Evolutionary conservation across 371 early-diverging fungal genomes (phyloP).

Genomic region (Choanephora cucurbitarum): DNA sequence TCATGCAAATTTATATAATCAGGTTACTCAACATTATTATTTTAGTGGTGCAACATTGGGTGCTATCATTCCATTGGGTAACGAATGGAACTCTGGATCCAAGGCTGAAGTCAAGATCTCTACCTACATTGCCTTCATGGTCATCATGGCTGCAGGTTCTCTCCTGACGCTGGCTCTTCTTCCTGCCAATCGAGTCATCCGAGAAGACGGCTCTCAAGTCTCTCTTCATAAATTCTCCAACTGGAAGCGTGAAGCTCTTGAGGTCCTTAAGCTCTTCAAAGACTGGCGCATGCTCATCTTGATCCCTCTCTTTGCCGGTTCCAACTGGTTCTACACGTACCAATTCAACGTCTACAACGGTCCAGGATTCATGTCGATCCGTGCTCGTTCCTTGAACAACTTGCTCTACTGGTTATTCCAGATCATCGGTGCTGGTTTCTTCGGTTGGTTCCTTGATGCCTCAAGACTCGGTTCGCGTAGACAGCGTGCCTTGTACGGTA

Average conservation of each 20-base stretch:
- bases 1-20: no score
- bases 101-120: slow-evolving; percentile 21
- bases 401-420: slow-evolving; percentile 73
- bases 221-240: slow-evolving; percentile 59
- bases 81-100: slow-evolving; percentile 51
- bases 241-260: slow-evolving; percentile 54
- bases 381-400: slow-evolving; percentile 68
- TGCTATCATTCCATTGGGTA: slow-evolving; percentile 63
- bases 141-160: slow-evolving; percentile 65
- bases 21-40: no score
- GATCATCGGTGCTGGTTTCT: slow-evolving; percentile 63
- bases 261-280: slow-evolving; percentile 62
- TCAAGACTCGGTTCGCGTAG: slow-evolving; percentile 42
- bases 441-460: slow-evolving; percentile 61
- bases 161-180: slow-evolving; percentile 56
- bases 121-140: slow-evolving; percentile 70
- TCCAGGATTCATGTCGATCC: slow-evolving; percentile 53
- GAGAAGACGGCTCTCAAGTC: slow-evolving; percentile 66
- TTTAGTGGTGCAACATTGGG: slow-evolving; percentile 75
- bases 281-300: slow-evolving; percentile 69
- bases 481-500: slow-evolving; percentile 57
- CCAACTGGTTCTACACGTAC: slow-evolving; percentile 81
- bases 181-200: slow-evolving; percentile 62
- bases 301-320: slow-evolving; percentile 69
- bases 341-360: slow-evolving; percentile 49